Evolutionary conservation across 169 alveolate species (phyloP).

Genomic region (Plasmodium yoelii): DNA sequence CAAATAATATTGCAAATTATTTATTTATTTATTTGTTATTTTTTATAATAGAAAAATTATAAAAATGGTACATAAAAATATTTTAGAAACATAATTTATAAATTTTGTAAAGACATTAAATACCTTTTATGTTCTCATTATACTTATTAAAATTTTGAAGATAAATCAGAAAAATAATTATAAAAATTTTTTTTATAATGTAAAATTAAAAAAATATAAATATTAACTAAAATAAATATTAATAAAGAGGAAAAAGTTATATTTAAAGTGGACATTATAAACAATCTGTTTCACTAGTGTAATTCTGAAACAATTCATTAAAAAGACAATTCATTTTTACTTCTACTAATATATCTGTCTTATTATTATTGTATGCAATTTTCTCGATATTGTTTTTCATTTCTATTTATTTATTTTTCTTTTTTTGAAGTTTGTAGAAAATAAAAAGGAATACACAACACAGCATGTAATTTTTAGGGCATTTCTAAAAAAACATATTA

Average conservation of each 20-base stretch:
- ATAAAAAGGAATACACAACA: conserved; percentile 7
- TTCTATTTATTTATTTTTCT: not conserved
- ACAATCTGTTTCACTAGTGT: conserved; percentile 21
- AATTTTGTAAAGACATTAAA: conserved; percentile 14
- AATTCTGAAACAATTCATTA: conserved; percentile 3
- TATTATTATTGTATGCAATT: not conserved
- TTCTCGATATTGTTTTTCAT: not conserved
- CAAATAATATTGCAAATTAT: conserved; percentile 23
- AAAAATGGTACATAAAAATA: conserved; percentile 8
- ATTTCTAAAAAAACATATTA: conserved; percentile 7
- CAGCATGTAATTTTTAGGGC: conserved; percentile 36
- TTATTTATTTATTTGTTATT: not conserved
- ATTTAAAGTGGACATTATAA: conserved; percentile 9
- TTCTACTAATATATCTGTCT: conserved; percentile 7
- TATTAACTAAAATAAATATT: conserved; percentile 8
- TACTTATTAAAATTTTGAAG: not conserved
- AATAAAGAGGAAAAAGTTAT: not conserved
- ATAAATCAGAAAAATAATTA: conserved; percentile 7
- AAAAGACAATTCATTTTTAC: conserved; percentile 18
- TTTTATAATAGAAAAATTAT: conserved; percentile 3
- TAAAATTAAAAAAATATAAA: not conserved
- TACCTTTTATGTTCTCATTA: conserved; percentile 8
- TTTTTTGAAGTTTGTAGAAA: conserved; percentile 28
- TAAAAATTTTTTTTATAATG: not conserved
- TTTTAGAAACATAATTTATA: conserved; percentile 13